These are phyloP conservation scores for Eucalyptus marginata DNA, from an alignment of 345 rosid species.

Conservation along the genomic window DNA sequence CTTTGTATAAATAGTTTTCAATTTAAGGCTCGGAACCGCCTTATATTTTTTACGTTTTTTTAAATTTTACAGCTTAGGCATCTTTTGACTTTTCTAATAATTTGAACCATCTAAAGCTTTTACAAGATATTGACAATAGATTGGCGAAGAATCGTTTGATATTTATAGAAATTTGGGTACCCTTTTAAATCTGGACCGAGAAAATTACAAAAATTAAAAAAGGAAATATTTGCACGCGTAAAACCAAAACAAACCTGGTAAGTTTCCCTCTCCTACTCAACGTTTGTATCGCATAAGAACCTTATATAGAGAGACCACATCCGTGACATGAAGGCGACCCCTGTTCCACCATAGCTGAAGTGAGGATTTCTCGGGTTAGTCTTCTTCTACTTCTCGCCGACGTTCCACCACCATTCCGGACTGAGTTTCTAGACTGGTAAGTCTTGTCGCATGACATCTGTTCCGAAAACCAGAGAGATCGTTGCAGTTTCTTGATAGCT, in stretches of 20 bases:
- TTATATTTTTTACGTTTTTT: too few relatives aligned
- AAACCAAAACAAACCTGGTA: too few relatives aligned
- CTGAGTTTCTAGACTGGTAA: neutral
- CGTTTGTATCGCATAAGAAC: neutral
- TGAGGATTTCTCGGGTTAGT: neutral
- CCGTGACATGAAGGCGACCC: neutral
- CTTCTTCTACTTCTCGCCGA: neutral
- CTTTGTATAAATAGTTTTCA: too few relatives aligned
- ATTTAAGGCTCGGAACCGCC: too few relatives aligned
- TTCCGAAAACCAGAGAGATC: neutral
- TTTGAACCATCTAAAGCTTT: neutral
- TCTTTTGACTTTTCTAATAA: too few relatives aligned
- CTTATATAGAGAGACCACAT: neutral
- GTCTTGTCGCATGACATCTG: neutral
- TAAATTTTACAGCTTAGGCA: too few relatives aligned
- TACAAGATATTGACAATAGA: neutral
- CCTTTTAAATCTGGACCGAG: too few relatives aligned
- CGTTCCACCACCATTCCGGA: neutral
- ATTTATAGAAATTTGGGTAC: neutral
- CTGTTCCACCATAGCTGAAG: neutral
- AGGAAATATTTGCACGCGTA: neutral
- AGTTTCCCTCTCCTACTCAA: neutral
- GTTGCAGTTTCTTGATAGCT: neutral
- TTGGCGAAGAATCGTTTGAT: neutral
- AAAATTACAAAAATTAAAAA: neutral